phyloP scores from a whole-genome alignment of 1,284 basidiomycete species.

The Tremellales sp. region DNA sequence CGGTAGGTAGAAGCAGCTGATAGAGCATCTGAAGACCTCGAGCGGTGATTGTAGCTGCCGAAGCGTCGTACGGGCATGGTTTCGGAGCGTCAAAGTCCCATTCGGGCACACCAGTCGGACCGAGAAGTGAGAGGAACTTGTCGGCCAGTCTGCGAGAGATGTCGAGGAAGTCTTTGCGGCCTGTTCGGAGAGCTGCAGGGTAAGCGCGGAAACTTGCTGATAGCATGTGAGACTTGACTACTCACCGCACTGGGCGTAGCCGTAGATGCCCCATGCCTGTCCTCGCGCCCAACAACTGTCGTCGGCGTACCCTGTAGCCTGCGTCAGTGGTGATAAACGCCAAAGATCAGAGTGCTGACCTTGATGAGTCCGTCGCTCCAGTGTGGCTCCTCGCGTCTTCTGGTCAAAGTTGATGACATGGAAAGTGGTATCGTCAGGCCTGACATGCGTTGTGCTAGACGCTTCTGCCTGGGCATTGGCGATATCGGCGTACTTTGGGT shows the following conservation, averaged over 20 bases:
- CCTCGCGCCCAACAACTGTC: slow-evolving; percentile 36
- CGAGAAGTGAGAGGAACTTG: slow-evolving; percentile 28
- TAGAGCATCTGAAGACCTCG: slow-evolving; percentile 34
- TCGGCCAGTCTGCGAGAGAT: slow-evolving; percentile 27
- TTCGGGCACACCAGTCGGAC: slow-evolving; percentile 28
- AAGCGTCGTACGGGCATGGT: slow-evolving; percentile 36
- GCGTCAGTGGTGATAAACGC: slow-evolving; percentile 1
- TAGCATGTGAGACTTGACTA: neutral
- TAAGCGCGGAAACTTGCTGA: neutral
- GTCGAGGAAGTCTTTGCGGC: slow-evolving; percentile 32
- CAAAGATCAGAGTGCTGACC: slow-evolving; percentile 15
- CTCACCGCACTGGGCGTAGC: slow-evolving; percentile 37
- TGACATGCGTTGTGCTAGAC: slow-evolving; percentile 24
- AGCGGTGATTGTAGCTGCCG: slow-evolving; percentile 31
- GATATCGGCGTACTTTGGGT: slow-evolving; percentile 28
- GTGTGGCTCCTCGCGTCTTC: slow-evolving; percentile 13
- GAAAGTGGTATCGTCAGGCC: slow-evolving; percentile 32
- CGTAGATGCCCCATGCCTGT: slow-evolving; percentile 41
- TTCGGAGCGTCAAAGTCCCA: slow-evolving; percentile 41
- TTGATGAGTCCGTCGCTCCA: slow-evolving; percentile 27
- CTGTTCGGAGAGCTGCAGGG: slow-evolving; percentile 30
- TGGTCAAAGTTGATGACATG: slow-evolving; percentile 38
- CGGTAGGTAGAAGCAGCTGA: slow-evolving; percentile 15
- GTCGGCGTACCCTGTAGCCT: slow-evolving; percentile 25
- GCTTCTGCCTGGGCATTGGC: slow-evolving; percentile 35